Conservation (phyloP, 768 basidiomycete species). For the Pleurotus eryngii region DNA sequence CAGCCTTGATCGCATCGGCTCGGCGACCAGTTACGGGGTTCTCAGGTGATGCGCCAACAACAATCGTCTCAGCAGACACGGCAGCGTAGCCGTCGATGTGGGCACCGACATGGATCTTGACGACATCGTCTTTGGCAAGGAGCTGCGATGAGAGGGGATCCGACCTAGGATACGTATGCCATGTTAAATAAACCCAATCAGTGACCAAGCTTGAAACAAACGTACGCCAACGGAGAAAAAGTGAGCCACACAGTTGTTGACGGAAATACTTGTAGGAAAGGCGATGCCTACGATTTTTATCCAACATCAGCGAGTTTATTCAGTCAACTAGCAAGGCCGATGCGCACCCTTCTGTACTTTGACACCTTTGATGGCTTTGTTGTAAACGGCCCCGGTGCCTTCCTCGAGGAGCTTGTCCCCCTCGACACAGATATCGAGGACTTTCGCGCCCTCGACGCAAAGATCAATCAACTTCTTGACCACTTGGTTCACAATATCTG, state of each 20-base stretch:
- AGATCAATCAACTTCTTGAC: conserved; percentile 81
- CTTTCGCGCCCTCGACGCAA: conserved; percentile 76
- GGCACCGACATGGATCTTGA: conserved; percentile 94
- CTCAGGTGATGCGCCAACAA: conserved; percentile 74
- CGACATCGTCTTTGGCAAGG: conserved; percentile 84
- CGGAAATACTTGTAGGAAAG: conserved; percentile 90
- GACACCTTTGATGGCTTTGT: conserved; percentile 85
- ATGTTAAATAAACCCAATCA: conserved; percentile 7
- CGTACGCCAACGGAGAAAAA: conserved; percentile 93
- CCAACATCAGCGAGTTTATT: not conserved
- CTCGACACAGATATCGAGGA: conserved; percentile 87
- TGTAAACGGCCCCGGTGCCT: conserved; percentile 82
- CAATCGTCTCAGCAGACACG: conserved; percentile 89
- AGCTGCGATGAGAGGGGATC: conserved; percentile 67
- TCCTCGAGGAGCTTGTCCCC: conserved; percentile 93
- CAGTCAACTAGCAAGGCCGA: not conserved
- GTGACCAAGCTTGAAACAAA: conserved; percentile 22
- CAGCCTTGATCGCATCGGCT: conserved; percentile 92
- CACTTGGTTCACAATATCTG: conserved; percentile 83
- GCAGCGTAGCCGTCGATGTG: conserved; percentile 98
- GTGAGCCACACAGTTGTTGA: conserved; percentile 95
- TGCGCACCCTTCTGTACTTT: conserved; percentile 78
- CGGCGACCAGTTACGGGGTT: conserved; percentile 80
- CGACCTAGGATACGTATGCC: conserved; percentile 41
- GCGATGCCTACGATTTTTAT: conserved; percentile 61